Conservation (phyloP, 1,284 basidiomycete species). For the Pyrrhoderma lamaoense region DNA sequence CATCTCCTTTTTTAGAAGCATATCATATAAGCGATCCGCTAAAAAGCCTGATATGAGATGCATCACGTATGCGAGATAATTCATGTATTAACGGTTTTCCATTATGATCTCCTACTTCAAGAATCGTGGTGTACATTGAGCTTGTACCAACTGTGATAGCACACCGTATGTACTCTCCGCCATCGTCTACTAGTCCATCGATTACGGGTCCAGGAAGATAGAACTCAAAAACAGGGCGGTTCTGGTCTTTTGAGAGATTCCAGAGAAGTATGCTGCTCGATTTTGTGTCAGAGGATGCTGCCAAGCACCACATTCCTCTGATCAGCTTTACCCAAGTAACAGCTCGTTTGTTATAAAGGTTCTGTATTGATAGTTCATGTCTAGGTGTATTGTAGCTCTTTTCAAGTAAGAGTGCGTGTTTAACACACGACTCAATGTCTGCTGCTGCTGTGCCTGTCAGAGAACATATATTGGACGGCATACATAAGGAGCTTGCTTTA, state of each 20-base stretch:
- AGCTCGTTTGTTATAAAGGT: not conserved
- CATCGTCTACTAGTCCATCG: slow-evolving; percentile 6
- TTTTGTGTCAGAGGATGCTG: not conserved
- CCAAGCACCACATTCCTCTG: slow-evolving; percentile 5
- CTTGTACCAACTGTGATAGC: slow-evolving; percentile 9
- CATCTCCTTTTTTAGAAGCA: slow-evolving; percentile 6
- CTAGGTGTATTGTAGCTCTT: not conserved
- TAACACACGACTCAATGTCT: slow-evolving; percentile 7
- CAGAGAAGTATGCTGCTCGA: slow-evolving; percentile 2
- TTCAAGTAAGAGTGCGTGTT: not conserved
- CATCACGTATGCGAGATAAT: not conserved
- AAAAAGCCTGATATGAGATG: slow-evolving; percentile 3
- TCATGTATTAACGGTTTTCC: not conserved
- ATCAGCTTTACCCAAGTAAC: slow-evolving; percentile 8
- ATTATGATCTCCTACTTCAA: too few relatives aligned
- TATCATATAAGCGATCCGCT: not conserved
- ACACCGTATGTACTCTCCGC: not conserved
- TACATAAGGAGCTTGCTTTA: not conserved
- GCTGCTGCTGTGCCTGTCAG: not conserved
- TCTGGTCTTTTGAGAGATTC: not conserved
- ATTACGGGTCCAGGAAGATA: slow-evolving; percentile 5
- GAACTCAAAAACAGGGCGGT: not conserved
- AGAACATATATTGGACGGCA: not conserved
- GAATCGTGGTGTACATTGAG: not conserved
- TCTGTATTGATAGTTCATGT: not conserved